Conservation (phyloP, 371 early-diverging fungal species). For the Conidiobolus incongruus region DNA sequence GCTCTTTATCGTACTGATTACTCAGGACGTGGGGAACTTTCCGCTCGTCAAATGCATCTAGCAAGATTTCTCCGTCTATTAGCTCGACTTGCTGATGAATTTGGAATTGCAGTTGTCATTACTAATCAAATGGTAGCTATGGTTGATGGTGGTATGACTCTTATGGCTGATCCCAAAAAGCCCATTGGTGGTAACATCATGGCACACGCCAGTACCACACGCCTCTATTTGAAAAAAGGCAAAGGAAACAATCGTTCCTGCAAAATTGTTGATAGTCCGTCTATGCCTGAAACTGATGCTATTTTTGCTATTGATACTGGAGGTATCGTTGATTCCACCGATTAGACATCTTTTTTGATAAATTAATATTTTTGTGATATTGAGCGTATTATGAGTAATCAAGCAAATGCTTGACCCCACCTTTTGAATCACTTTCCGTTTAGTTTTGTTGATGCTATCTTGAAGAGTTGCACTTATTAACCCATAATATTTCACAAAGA, state of each 20-base stretch:
- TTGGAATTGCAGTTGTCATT: constrained; percentile 94
- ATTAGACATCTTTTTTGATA: constrained; percentile 8
- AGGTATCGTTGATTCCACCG: constrained; percentile 58
- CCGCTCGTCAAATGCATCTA: constrained; percentile 93
- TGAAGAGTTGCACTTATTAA: too few species aligned
- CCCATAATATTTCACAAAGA: too few species aligned
- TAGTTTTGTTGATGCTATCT: too few species aligned
- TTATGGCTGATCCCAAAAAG: constrained; percentile 86
- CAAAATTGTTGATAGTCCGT: constrained; percentile 78
- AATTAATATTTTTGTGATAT: too few species aligned
- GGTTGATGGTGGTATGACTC: constrained; percentile 82
- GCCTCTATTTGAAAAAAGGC: constrained; percentile 67
- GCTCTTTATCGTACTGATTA: constrained; percentile 97
- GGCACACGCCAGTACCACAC: constrained; percentile 31
- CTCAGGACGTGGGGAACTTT: constrained; percentile 93
- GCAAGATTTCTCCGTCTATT: constrained; percentile 83
- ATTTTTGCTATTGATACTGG: constrained; percentile 48
- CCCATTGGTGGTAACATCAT: constrained; percentile 64
- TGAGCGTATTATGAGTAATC: too few species aligned
- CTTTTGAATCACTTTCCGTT: too few species aligned
- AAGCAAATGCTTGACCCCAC: too few species aligned
- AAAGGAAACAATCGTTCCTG: constrained; percentile 65
- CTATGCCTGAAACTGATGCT: constrained; percentile 65
- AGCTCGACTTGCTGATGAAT: constrained; percentile 90
- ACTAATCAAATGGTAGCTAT: constrained; percentile 98